Evolutionary conservation across 805 yeast species (phyloP).

Genomic region (Ogataea paraovalis): DNA sequence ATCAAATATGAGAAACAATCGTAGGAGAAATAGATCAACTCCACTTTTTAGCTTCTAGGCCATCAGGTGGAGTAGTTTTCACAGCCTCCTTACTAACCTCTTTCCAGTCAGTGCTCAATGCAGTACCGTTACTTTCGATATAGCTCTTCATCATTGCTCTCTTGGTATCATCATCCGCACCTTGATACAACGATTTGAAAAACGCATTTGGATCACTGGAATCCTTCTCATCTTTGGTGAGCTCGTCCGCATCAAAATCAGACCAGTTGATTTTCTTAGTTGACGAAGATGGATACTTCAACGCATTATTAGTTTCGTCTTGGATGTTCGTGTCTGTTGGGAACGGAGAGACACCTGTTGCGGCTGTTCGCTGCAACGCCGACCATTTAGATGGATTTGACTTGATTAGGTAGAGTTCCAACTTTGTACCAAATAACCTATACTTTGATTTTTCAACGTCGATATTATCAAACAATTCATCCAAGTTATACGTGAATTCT

Average conservation of each 20-base stretch:
- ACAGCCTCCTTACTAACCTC: conserved; percentile 69
- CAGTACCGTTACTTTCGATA: conserved; percentile 90
- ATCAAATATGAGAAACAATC: no score
- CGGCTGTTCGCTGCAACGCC: conserved; percentile 35
- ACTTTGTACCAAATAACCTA: conserved; percentile 63
- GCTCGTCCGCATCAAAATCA: conserved; percentile 31
- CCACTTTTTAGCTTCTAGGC: conserved; percentile 60
- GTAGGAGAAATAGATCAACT: conserved; percentile 6
- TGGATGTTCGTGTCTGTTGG: not conserved
- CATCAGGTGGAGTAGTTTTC: conserved; percentile 72
- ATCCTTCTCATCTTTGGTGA: conserved; percentile 41
- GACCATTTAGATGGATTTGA: conserved; percentile 47
- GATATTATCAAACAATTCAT: conserved; percentile 51
- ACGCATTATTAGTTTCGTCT: conserved; percentile 2
- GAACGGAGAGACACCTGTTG: conserved; percentile 3
- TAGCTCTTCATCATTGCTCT: conserved; percentile 97
- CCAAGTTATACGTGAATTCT: conserved; percentile 49
- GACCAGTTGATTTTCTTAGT: conserved; percentile 69
- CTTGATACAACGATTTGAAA: conserved; percentile 68
- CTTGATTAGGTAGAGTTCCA: conserved; percentile 66
- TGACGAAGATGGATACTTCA: conserved; percentile 61
- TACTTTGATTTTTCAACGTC: conserved; percentile 40
- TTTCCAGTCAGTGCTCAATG: conserved; percentile 89
- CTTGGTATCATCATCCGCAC: conserved; percentile 81
- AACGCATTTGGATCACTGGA: conserved; percentile 51